Evolutionary conservation across 495 filamentous ascomycete species (phyloP).

Genomic region (Neurospora intermedia): DNA sequence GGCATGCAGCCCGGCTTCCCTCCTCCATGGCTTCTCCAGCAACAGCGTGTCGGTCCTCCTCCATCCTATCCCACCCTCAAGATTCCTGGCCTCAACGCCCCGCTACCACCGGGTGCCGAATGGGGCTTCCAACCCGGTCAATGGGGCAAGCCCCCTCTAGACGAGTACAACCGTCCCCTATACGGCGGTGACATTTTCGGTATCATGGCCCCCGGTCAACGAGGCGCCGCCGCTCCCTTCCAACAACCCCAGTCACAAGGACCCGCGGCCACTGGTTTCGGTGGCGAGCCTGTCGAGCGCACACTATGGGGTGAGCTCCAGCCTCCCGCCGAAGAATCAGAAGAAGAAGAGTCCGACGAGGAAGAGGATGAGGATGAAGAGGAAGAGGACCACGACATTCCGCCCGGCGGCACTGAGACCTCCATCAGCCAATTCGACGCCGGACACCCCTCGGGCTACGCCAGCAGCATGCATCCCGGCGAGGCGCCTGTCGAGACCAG

Average conservation of each 20-base stretch:
- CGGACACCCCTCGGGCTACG: constrained; percentile 63
- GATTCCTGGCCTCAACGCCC: constrained; percentile 91
- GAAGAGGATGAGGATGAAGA: constrained; percentile 67
- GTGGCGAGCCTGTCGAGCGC: constrained; percentile 75
- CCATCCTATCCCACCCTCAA: constrained; percentile 88
- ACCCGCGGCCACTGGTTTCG: constrained; percentile 32
- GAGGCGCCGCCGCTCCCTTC: constrained; percentile 28
- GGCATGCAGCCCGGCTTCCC: constrained; percentile 91
- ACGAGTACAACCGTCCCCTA: constrained; percentile 79
- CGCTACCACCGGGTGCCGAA: constrained; percentile 79
- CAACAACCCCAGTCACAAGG: constrained; percentile 8
- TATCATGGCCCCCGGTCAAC: constrained; percentile 48
- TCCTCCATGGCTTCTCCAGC: constrained; percentile 94
- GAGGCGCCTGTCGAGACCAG: constrained; percentile 44
- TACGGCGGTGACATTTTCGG: constrained; percentile 95
- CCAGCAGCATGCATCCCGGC: constrained; percentile 59
- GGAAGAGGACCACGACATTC: constrained; percentile 40
- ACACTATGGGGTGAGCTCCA: constrained; percentile 93
- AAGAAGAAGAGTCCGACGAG: constrained; percentile 65
- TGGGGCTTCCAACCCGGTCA: constrained; percentile 96
- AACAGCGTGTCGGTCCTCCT: constrained; percentile 85
- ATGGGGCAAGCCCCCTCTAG: constrained; percentile 90
- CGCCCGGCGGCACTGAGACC: constrained; percentile 56
- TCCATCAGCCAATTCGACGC: constrained; percentile 55
- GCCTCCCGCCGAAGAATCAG: constrained; percentile 66